These are phyloP conservation scores for Ophiostoma sp. DNA, from an alignment of 2,329 filamentous ascomycete genomes.

Conservation along the genomic window DNA sequence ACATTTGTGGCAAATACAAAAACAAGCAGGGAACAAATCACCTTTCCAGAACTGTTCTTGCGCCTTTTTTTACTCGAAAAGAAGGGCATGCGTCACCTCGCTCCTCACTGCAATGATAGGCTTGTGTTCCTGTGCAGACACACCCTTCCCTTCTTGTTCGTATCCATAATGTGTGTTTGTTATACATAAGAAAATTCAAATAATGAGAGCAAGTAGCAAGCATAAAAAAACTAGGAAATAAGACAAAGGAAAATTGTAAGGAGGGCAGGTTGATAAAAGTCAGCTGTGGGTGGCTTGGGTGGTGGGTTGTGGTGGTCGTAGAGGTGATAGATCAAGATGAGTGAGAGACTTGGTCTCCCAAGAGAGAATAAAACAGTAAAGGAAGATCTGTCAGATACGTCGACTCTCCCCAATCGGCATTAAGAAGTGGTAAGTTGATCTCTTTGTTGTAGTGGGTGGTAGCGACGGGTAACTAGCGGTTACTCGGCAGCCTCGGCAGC, in stretches of 20 bases:
- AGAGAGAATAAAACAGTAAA: not conserved
- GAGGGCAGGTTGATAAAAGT: not conserved
- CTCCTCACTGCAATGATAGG: not conserved
- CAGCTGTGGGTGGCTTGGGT: not conserved
- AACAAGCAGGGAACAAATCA: not conserved
- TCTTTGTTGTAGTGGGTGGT: not conserved
- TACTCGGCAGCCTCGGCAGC: slow-evolving; percentile 9
- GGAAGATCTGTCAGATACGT: not conserved
- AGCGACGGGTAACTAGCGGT: not conserved
- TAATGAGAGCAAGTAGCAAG: slow-evolving; percentile 6
- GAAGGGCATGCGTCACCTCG: not conserved
- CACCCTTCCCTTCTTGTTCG: slow-evolving; percentile 2
- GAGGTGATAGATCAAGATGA: not conserved
- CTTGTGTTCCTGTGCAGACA: not conserved
- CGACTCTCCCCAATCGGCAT: not conserved
- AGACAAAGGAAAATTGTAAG: slow-evolving; percentile 7
- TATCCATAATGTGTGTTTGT: slow-evolving; percentile 9
- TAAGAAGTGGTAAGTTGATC: not conserved
- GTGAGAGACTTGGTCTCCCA: slow-evolving; percentile 2
- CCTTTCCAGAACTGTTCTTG: not conserved
- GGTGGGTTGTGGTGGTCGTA: not conserved
- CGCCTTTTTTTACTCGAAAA: not conserved
- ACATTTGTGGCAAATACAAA: not conserved
- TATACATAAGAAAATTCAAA: not conserved
- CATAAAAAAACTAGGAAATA: not conserved